Evolutionary conservation across 768 basidiomycete genomes (phyloP).

Genomic region (Candolleomyces eurysporus): DNA sequence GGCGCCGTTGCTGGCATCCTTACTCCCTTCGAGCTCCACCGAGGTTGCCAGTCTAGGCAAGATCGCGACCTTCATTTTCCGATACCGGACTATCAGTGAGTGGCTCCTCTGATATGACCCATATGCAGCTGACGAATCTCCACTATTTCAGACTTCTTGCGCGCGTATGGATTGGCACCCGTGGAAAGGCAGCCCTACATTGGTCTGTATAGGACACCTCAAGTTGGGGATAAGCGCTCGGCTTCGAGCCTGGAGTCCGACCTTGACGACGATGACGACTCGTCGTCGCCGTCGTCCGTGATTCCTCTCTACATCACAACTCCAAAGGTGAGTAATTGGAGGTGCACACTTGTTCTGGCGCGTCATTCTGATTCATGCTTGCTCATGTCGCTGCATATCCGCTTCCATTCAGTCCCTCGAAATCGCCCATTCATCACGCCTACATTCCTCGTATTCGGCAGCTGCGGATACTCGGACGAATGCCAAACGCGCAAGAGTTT

Average conservation of each 20-base stretch:
- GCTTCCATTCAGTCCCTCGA: not conserved
- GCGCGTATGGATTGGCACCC: constrained; percentile 1
- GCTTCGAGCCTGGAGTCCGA: constrained; percentile 2
- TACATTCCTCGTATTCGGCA: not conserved
- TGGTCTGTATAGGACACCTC: not conserved
- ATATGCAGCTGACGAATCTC: too few species aligned
- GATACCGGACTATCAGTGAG: constrained; percentile 27
- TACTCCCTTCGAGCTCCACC: constrained; percentile 28
- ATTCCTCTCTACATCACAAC: not conserved
- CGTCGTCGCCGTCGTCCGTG: not conserved
- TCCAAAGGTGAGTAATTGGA: not conserved
- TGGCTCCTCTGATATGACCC: not conserved
- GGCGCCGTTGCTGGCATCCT: constrained; percentile 25
- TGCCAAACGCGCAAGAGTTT: not conserved
- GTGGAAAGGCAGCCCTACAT: not conserved
- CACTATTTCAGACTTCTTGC: not conserved
- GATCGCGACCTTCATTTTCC: constrained; percentile 30
- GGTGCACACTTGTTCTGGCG: not conserved
- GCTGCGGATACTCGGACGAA: not conserved
- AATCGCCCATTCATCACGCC: not conserved
- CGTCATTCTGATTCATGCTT: not conserved
- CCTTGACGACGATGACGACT: constrained; percentile 3
- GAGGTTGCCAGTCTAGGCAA: constrained; percentile 29
- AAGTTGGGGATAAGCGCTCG: constrained; percentile 2
- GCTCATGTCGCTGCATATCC: not conserved